Percentiles rank a stretch among this genome's conserved stretches.
Conservation (phyloP, 257 asterid species). For the Ocimum tenuiflorum region DNA sequence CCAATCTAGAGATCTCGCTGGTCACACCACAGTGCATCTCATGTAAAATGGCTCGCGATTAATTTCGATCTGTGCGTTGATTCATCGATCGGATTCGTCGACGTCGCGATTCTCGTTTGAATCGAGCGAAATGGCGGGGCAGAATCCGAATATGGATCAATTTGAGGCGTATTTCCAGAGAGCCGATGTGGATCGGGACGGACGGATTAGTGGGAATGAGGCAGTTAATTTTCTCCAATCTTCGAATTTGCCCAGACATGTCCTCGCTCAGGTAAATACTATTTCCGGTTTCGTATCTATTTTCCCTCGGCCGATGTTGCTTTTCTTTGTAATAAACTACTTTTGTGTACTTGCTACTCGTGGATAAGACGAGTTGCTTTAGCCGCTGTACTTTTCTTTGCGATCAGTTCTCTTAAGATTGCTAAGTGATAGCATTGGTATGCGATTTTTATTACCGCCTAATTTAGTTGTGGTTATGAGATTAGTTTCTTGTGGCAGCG, state of each 20-base stretch:
- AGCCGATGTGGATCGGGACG: conserved; percentile 95
- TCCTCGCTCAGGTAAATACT: conserved; percentile 80
- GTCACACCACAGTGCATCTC: conserved; percentile 3
- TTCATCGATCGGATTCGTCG: conserved; percentile 27
- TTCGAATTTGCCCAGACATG: conserved; percentile 65
- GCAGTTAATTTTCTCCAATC: conserved; percentile 79
- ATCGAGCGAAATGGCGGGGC: conserved; percentile 36
- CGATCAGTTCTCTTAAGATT: conserved; percentile 15
- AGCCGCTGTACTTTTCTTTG: not conserved
- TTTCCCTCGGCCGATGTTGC: not conserved
- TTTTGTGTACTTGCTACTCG: not conserved
- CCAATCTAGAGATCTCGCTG: conserved; percentile 25
- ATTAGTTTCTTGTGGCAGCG: not conserved
- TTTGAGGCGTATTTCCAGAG: conserved; percentile 75
- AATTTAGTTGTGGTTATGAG: not conserved
- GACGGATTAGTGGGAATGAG: conserved; percentile 84
- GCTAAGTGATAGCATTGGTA: not conserved
- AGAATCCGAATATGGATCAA: conserved; percentile 51
- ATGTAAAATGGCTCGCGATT: conserved; percentile 27
- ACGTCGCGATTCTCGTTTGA: conserved; percentile 16
- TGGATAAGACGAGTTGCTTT: conserved; percentile 8
- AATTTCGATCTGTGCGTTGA: conserved; percentile 33
- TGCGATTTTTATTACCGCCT: not conserved
- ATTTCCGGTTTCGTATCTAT: not conserved
- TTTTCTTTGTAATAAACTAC: not conserved